phyloP scores from a whole-genome alignment of 768 basidiomycete species.

The Mycena filopes region DNA sequence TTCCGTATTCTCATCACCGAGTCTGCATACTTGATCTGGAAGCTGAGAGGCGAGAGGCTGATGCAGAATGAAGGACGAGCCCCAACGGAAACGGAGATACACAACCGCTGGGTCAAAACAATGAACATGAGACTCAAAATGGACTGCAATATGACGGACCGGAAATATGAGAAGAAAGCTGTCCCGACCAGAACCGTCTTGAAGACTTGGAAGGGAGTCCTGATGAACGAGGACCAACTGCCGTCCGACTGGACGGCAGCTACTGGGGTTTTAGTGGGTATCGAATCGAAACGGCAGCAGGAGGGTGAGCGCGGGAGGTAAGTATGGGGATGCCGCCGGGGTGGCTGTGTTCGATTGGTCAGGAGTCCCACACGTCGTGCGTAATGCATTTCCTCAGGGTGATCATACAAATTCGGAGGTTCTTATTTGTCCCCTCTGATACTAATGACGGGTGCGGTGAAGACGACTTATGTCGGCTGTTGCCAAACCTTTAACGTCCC shows the following conservation, averaged over 20 bases:
- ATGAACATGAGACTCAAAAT: constrained; percentile 21
- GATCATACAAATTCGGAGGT: constrained; percentile 1
- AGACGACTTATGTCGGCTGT: too few species aligned
- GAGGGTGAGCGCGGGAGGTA: neutral
- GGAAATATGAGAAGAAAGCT: constrained; percentile 24
- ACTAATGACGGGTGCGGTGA: neutral
- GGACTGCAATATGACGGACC: constrained; percentile 19
- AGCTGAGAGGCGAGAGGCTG: constrained; percentile 31
- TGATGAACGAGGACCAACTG: constrained; percentile 24
- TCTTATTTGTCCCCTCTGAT: constrained; percentile 3
- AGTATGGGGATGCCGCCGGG: constrained; percentile 9
- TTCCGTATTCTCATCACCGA: constrained; percentile 32
- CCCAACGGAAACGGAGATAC: constrained; percentile 3
- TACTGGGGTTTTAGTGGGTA: constrained; percentile 40
- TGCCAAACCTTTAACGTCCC: too few species aligned
- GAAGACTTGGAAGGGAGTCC: constrained; percentile 25
- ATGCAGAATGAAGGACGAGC: constrained; percentile 18
- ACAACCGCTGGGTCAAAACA: constrained; percentile 25
- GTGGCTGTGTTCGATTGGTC: constrained; percentile 16
- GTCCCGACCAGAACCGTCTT: neutral
- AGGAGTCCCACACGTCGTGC: constrained; percentile 22
- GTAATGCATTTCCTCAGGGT: constrained; percentile 13
- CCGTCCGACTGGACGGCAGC: constrained; percentile 28
- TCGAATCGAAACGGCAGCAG: neutral
- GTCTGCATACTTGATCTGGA: constrained; percentile 37